Evolutionary conservation across 805 yeast genomes (phyloP), one percentile per base, ranked within the genome.

Genomic region (Ogataea nonfermentans): DNA sequence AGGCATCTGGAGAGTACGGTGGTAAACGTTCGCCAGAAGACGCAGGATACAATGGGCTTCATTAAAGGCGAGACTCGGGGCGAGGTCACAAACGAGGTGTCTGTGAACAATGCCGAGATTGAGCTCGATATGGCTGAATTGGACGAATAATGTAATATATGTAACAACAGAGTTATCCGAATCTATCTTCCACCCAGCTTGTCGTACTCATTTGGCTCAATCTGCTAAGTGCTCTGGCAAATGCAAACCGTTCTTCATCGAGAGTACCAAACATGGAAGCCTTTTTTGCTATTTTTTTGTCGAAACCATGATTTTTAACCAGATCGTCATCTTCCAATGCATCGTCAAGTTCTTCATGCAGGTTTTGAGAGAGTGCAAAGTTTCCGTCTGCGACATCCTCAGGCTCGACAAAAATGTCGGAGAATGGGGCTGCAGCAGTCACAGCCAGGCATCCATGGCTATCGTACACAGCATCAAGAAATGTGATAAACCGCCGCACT

Each of bases 161-260:
- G 20, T n/a, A 29, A 29, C 15, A 15, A 14, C 15, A n/a, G 16
- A 14, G 26, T 29, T 41, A 35, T 20, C 25, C 24, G 37, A 33
- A 37, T 27, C 36, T 32, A 26, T 40, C 45, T 26, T 32, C 45
- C 39, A 87, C 81, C 99, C 99, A 91, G 37, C 84, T 95, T 17
- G 81, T 81, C 4, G 95, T 84, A 49, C 95, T 82, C 97, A 91
- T 91, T 52, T 91, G 98, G 29, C 90, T 76, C 49, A 93, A 70
- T 59, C 99, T 78, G 52, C 93, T 82, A 43, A 91, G 69, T 0
- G 98, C 97, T 57, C 99, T 76, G 0, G 96, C 96, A 70, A 91
- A 91, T 14, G 99, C 99, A 67, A 91, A 93, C 61, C 83, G 77
- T 65, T 91, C 99, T 62, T 91, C 99, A 62, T 89, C 98, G 28